Conservation (phyloP, 306 rosid genomes). For the Vachellia pachyceras region DNA sequence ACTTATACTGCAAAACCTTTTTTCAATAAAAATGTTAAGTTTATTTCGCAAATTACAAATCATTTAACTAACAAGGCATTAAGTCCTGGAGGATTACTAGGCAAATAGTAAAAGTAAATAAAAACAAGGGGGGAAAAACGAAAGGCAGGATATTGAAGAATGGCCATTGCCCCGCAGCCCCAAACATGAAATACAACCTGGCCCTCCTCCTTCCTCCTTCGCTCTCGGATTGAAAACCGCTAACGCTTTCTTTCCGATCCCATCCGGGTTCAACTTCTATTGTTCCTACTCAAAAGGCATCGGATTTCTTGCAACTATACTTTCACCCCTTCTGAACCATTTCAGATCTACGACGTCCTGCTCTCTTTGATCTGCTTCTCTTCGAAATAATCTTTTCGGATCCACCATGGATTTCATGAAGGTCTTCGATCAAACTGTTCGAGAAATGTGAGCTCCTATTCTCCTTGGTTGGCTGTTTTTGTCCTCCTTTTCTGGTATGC, state of each 20-base stretch:
- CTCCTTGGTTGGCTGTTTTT: background rate
- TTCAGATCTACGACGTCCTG: constrained; percentile 45
- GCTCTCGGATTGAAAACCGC: background rate
- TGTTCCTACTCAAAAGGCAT: background rate
- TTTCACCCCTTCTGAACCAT: background rate
- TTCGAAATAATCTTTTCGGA: constrained; percentile 42
- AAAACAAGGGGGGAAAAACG: background rate
- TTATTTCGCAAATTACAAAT: no score
- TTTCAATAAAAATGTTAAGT: no score
- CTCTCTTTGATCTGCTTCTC: constrained; percentile 15
- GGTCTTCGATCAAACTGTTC: constrained; percentile 98
- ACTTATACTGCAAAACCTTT: no score
- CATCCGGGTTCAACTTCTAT: background rate
- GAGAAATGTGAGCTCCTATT: constrained; percentile 78
- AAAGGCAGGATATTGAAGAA: background rate
- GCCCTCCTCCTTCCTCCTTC: background rate
- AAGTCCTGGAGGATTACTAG: background rate
- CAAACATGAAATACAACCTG: background rate
- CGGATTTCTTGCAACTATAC: background rate
- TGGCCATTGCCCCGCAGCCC: background rate
- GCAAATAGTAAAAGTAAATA: background rate
- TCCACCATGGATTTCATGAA: constrained; percentile 97
- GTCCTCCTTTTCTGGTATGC: background rate
- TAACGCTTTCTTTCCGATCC: constrained; percentile 6
- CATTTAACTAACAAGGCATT: background rate